phyloP scores from a whole-genome alignment of 345 rosid genomes.

The Boechera stricta region DNA sequence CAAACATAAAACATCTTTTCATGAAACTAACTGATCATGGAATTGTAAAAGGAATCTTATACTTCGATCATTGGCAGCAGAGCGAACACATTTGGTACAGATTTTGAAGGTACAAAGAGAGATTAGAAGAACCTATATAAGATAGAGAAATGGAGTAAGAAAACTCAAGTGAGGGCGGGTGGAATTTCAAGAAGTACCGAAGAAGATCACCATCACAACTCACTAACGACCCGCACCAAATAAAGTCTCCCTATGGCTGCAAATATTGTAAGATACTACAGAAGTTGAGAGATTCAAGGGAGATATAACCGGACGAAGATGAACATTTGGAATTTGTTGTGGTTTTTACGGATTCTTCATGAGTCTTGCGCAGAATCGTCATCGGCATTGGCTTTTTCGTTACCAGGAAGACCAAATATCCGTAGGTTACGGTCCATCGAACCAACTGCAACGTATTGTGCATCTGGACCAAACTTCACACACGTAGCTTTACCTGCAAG shows the following conservation, averaged over 20 bases:
- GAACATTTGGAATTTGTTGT: conserved; percentile 1
- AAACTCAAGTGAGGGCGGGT: conserved; percentile 5
- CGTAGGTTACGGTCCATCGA: conserved; percentile 92
- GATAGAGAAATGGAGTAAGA: neutral
- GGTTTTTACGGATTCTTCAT: conserved; percentile 27
- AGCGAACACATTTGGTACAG: conserved; percentile 13
- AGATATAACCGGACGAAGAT: conserved; percentile 15
- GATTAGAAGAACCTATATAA: conserved; percentile 28
- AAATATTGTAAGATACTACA: conserved; percentile 29
- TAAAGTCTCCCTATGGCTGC: conserved; percentile 3
- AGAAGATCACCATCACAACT: conserved; percentile 24
- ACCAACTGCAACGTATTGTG: conserved; percentile 81
- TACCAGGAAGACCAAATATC: conserved; percentile 75
- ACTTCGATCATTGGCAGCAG: conserved; percentile 14
- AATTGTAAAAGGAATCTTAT: conserved; percentile 5
- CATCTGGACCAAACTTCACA: conserved; percentile 82
- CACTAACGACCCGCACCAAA: neutral
- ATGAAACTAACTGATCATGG: neutral
- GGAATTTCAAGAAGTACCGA: conserved; percentile 1
- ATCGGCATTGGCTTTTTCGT: conserved; percentile 39
- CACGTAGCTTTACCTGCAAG: conserved; percentile 72
- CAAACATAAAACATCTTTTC: neutral
- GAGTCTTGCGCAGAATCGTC: conserved; percentile 52
- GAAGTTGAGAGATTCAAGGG: neutral
- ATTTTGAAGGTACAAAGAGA: conserved; percentile 21